Conservation (phyloP, 2,329 filamentous ascomycete species). For the Epichloe sylvatica region DNA sequence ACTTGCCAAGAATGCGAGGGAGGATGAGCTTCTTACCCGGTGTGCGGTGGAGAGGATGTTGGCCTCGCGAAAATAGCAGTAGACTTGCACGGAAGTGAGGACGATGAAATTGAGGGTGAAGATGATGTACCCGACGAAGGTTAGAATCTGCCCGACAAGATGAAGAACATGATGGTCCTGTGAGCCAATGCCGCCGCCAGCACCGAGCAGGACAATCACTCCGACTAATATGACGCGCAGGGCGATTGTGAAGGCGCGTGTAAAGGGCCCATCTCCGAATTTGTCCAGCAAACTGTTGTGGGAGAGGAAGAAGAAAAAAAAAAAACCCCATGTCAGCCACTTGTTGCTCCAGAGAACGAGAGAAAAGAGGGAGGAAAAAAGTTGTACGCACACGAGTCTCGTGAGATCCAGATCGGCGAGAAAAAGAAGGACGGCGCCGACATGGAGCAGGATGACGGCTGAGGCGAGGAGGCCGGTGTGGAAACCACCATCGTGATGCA, state of each 20-base stretch:
- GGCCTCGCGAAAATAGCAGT: conserved; percentile 6
- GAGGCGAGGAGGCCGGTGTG: conserved; percentile 13
- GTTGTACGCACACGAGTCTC: conserved; percentile 13
- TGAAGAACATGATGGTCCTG: neutral
- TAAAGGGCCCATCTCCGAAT: conserved; percentile 10
- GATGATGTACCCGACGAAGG: conserved; percentile 12
- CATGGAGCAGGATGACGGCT: conserved; percentile 15
- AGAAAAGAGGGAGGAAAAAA: too few relatives aligned
- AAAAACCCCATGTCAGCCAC: neutral
- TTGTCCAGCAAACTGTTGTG: conserved; percentile 11
- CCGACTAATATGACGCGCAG: conserved; percentile 9
- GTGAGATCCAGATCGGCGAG: conserved; percentile 14
- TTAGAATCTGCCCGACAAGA: conserved; percentile 7
- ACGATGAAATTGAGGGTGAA: conserved; percentile 9
- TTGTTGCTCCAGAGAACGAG: too few relatives aligned
- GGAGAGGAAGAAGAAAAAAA: too few relatives aligned
- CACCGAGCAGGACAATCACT: conserved; percentile 10
- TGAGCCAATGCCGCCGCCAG: conserved; percentile 11
- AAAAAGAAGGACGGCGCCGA: conserved; percentile 16
- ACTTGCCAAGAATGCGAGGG: too few relatives aligned
- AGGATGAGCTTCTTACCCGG: conserved; percentile 2
- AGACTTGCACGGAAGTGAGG: conserved; percentile 9
- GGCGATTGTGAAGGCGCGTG: conserved; percentile 7
- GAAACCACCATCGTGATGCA: neutral
- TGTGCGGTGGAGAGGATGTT: conserved; percentile 9